Conservation (phyloP, 2,329 filamentous ascomycete species). For the Xylaria sp. region DNA sequence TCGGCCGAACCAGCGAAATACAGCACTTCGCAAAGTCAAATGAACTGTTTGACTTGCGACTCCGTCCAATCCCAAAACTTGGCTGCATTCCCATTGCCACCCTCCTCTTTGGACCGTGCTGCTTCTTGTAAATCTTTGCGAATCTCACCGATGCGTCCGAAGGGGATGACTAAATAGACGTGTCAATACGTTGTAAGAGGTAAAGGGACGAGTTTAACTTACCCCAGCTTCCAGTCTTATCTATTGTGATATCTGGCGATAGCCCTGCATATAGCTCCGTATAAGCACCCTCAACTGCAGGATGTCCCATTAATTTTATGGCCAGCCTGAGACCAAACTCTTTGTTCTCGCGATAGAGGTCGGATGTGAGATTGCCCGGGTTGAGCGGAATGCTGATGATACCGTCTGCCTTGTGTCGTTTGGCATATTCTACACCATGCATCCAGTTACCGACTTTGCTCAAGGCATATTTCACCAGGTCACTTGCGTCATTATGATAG, state of each 20-base stretch:
- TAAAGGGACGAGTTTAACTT: slow-evolving; percentile 20
- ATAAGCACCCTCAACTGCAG: slow-evolving; percentile 49
- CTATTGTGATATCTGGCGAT: slow-evolving; percentile 51
- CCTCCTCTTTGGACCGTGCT: slow-evolving; percentile 48
- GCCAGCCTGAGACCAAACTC: slow-evolving; percentile 15
- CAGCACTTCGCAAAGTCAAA: background rate
- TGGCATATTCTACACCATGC: slow-evolving; percentile 43
- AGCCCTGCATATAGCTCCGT: slow-evolving; percentile 55
- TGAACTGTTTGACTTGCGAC: slow-evolving; percentile 48
- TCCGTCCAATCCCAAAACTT: slow-evolving; percentile 60
- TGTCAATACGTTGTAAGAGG: background rate
- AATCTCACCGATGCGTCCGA: slow-evolving; percentile 53
- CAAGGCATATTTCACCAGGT: slow-evolving; percentile 20
- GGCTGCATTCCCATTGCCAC: slow-evolving; percentile 51
- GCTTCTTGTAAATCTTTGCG: slow-evolving; percentile 49
- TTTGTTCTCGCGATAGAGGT: slow-evolving; percentile 40
- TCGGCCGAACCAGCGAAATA: too few relatives aligned
- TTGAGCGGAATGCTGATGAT: slow-evolving; percentile 44
- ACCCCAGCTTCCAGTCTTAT: slow-evolving; percentile 47
- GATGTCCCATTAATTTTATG: background rate
- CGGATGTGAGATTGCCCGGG: slow-evolving; percentile 46
- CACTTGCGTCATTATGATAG: slow-evolving; percentile 14
- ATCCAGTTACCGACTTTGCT: slow-evolving; percentile 43
- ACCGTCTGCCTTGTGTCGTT: slow-evolving; percentile 41
- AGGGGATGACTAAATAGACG: slow-evolving; percentile 54